Conservation (phyloP, 2,329 filamentous ascomycete genomes). For the Fusarium sp. region DNA sequence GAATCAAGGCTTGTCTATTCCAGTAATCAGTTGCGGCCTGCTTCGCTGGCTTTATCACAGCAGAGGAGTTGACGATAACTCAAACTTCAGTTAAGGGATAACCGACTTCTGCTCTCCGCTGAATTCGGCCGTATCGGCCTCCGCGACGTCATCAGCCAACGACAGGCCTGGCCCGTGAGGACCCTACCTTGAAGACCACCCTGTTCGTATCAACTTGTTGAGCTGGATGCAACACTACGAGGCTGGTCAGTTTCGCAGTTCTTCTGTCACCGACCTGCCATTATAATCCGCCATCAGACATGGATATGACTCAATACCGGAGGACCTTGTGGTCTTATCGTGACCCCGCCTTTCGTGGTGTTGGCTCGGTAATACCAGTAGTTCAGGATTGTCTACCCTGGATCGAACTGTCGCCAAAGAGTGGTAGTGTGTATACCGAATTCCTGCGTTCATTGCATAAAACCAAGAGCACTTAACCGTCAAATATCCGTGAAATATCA, state of each 20-base stretch:
- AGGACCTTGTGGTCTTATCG: conserved; percentile 28
- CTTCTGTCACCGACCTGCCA: neutral
- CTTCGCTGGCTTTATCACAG: conserved; percentile 27
- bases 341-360: conserved; percentile 28
- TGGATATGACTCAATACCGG: conserved; percentile 10
- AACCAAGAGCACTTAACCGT: neutral
- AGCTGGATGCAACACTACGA: conserved; percentile 14
- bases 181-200: conserved; percentile 24
- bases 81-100: conserved; percentile 18
- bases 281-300: neutral
- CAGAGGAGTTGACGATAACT: conserved; percentile 8
- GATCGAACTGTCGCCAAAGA: neutral
- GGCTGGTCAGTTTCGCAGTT: conserved; percentile 9
- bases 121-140: conserved; percentile 25
- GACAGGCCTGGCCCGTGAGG: conserved; percentile 29
- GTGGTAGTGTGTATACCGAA: neutral
- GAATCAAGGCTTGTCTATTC: neutral
- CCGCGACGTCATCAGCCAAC: conserved; percentile 43
- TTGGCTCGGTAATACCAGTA: conserved; percentile 5
- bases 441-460: neutral
- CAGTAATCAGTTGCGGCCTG: conserved; percentile 24
- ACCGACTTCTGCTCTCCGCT: conserved; percentile 37
- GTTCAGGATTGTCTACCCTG: neutral
- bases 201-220: conserved; percentile 28
- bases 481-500: neutral